Conservation (phyloP, 371 early-diverging fungal genomes). For the Mucor lusitanicus region DNA sequence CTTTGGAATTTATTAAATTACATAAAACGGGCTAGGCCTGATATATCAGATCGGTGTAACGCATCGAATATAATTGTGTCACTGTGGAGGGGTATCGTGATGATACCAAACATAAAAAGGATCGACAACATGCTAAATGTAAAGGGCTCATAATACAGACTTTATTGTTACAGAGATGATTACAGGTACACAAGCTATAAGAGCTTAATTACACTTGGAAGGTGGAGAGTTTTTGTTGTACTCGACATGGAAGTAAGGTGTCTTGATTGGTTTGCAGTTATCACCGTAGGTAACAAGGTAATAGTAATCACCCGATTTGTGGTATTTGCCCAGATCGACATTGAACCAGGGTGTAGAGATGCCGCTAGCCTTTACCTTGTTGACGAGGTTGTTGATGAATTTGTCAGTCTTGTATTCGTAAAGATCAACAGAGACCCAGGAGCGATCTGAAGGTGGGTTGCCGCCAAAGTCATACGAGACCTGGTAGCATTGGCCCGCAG, state of each 20-base stretch:
- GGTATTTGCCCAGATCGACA: conserved; percentile 14
- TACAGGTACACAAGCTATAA: no score
- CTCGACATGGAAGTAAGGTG: conserved; percentile 23
- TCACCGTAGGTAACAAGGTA: conserved; percentile 25
- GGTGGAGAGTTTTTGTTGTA: conserved; percentile 38
- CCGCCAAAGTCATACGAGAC: conserved; percentile 33
- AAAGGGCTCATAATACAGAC: background rate
- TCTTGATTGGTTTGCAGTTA: conserved; percentile 22
- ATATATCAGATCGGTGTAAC: background rate
- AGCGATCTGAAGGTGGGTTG: conserved; percentile 8
- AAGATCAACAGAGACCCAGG: conserved; percentile 19
- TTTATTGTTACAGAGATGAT: no score
- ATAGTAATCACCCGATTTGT: conserved; percentile 27
- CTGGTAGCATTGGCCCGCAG: conserved; percentile 35
- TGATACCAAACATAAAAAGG: background rate
- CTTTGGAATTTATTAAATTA: background rate
- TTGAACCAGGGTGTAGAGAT: conserved; percentile 24
- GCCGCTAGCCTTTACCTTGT: conserved; percentile 8
- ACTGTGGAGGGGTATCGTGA: background rate
- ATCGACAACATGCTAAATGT: background rate
- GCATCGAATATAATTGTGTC: background rate
- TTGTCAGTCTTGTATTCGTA: conserved; percentile 21
- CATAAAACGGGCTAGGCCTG: background rate
- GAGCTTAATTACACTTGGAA: conserved; percentile 6
- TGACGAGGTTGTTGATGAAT: conserved; percentile 13